phyloP scores from a whole-genome alignment of 345 rosid genomes.

The Geranium rotundifolium region DNA sequence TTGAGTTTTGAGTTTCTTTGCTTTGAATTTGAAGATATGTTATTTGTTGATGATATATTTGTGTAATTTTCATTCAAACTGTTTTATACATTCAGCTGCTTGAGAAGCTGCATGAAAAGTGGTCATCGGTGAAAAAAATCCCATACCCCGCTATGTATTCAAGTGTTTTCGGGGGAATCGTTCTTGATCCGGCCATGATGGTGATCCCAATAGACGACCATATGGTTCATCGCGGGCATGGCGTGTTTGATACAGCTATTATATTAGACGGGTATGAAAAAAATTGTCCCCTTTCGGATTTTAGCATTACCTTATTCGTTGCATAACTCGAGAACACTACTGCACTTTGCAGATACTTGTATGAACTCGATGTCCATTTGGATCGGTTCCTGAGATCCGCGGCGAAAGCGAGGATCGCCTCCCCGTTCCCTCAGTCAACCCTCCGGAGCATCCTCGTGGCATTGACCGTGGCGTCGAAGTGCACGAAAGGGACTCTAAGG shows the following conservation, averaged over 20 bases:
- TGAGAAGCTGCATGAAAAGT: conserved; percentile 43
- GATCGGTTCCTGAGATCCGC: conserved; percentile 58
- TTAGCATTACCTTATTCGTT: background rate
- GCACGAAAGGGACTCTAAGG: conserved; percentile 51
- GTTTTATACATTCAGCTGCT: conserved; percentile 30
- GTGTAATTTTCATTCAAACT: background rate
- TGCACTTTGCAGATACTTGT: conserved; percentile 39
- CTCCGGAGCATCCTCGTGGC: conserved; percentile 57
- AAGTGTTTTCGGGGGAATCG: conserved; percentile 49
- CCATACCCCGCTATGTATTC: conserved; percentile 72
- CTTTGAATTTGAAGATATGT: too few relatives aligned
- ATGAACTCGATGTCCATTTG: conserved; percentile 55
- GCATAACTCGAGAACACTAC: too few relatives aligned
- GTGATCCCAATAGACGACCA: conserved; percentile 66
- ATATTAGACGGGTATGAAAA: conserved; percentile 46
- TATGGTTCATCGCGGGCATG: conserved; percentile 71
- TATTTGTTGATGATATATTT: too few relatives aligned
- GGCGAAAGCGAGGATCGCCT: conserved; percentile 36
- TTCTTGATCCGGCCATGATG: conserved; percentile 65
- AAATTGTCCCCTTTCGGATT: background rate
- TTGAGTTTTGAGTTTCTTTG: too few relatives aligned
- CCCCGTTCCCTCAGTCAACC: conserved; percentile 47
- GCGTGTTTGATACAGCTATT: conserved; percentile 62
- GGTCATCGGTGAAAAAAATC: conserved; percentile 38
- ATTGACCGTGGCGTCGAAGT: conserved; percentile 37